A percentile compares a stretch with the other conserved stretches of the same genome.
Conservation (phyloP, 2,329 filamentous ascomycete genomes). For the Lecanicillium sp. region DNA sequence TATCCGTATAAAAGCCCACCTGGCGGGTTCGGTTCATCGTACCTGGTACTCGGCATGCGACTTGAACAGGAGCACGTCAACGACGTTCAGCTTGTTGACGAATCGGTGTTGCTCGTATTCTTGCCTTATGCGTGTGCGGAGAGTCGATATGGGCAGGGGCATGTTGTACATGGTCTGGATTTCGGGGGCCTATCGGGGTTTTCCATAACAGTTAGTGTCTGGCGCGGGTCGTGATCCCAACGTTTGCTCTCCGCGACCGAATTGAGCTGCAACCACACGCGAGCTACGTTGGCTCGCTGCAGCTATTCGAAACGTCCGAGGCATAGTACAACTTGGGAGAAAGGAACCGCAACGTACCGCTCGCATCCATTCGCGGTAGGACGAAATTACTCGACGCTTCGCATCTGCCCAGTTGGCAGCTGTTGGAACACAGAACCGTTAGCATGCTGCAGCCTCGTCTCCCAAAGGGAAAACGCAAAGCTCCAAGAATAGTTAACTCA, state of each 20-base stretch:
- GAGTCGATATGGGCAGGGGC: constrained; percentile 75
- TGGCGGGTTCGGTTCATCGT: constrained; percentile 18
- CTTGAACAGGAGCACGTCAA: constrained; percentile 86
- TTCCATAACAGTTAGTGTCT: constrained; percentile 9
- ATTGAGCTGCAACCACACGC: background rate
- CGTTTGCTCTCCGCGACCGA: background rate
- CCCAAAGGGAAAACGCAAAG: background rate
- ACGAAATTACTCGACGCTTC: constrained; percentile 74
- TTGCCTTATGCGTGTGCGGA: constrained; percentile 90
- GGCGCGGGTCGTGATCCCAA: background rate
- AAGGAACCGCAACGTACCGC: constrained; percentile 58
- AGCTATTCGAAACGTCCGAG: background rate
- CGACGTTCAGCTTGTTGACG: constrained; percentile 78
- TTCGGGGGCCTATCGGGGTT: constrained; percentile 68
- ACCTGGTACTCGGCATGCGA: constrained; percentile 95
- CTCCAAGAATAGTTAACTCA: constrained; percentile 34
- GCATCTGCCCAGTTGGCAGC: constrained; percentile 87
- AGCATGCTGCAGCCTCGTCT: constrained; percentile 19
- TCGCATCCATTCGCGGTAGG: constrained; percentile 94
- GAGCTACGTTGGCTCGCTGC: background rate
- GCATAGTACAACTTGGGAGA: background rate
- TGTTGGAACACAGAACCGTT: constrained; percentile 33
- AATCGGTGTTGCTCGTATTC: constrained; percentile 96
- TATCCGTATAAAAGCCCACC: background rate
- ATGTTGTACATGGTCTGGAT: constrained; percentile 97